A percentile compares a stretch with the other conserved stretches of the same genome.
Evolutionary conservation across 805 yeast species (phyloP).

Genomic region (Ogataea philodendri): DNA sequence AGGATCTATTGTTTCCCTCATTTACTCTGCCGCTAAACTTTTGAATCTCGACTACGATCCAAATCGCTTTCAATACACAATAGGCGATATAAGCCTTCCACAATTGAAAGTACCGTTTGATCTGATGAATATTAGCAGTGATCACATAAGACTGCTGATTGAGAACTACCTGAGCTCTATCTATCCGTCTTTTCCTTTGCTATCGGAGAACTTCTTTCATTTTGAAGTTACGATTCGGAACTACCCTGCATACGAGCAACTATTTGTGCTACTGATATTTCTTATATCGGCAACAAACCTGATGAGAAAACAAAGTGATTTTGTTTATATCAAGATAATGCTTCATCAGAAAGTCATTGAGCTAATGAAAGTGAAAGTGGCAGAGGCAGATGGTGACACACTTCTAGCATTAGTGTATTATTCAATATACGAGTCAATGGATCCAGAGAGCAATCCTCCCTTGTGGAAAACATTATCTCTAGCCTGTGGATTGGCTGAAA

Average conservation of each 20-base stretch:
- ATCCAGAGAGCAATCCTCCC: slow-evolving; percentile 18
- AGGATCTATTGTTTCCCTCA: slow-evolving; percentile 15
- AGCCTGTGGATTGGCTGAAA: slow-evolving; percentile 21
- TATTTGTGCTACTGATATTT: slow-evolving; percentile 19
- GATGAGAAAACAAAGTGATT: slow-evolving; percentile 19
- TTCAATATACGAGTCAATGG: slow-evolving; percentile 18
- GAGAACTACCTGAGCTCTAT: slow-evolving; percentile 19
- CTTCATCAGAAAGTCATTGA: slow-evolving; percentile 19
- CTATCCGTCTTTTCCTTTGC: slow-evolving; percentile 20
- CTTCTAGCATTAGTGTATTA: slow-evolving; percentile 15
- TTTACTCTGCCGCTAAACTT: slow-evolving; percentile 13
- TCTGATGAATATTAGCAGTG: slow-evolving; percentile 14
- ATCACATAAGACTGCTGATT: slow-evolving; percentile 19
- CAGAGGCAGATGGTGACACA: slow-evolving; percentile 20
- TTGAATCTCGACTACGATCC: slow-evolving; percentile 4
- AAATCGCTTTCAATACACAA: neutral
- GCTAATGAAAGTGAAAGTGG: slow-evolving; percentile 11
- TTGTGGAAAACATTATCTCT: slow-evolving; percentile 19
- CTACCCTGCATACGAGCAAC: slow-evolving; percentile 17
- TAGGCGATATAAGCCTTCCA: neutral
- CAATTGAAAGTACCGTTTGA: slow-evolving; percentile 15
- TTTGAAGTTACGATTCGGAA: slow-evolving; percentile 20
- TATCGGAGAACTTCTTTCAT: slow-evolving; percentile 21
- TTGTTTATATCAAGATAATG: slow-evolving; percentile 20
- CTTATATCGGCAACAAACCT: slow-evolving; percentile 22